These are phyloP conservation scores for Stagonosporopsis chrysanthemi DNA, from an alignment of 2,329 filamentous ascomycete species.

Conservation along the genomic window DNA sequence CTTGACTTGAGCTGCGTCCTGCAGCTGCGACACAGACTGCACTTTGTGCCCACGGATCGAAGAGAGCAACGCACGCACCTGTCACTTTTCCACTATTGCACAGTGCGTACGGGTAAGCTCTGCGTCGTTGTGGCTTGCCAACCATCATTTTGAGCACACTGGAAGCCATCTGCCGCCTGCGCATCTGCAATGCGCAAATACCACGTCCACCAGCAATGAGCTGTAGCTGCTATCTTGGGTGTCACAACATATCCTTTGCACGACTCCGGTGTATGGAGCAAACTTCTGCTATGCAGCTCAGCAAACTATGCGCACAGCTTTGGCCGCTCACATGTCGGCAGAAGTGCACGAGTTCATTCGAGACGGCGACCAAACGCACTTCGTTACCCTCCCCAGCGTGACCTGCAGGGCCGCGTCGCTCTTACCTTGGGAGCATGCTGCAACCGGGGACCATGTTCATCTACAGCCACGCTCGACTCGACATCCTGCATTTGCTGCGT, in stretches of 20 bases:
- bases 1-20: conserved; percentile 10
- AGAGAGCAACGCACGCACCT: conserved; percentile 3
- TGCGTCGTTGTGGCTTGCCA: conserved; percentile 1
- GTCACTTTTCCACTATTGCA: background rate
- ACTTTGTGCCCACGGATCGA: conserved; percentile 1
- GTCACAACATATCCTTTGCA: conserved; percentile 8
- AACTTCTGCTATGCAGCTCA: background rate
- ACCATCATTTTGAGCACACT: conserved; percentile 2
- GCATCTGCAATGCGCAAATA: background rate
- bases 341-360: background rate
- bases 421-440: background rate
- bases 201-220: background rate
- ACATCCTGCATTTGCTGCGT: background rate
- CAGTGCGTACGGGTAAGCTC: conserved; percentile 4
- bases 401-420: background rate
- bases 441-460: background rate
- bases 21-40: conserved; percentile 3
- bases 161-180: conserved; percentile 9
- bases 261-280: background rate
- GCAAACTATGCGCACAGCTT: background rate
- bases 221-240: conserved; percentile 8
- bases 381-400: conserved; percentile 6
- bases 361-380: conserved; percentile 1
- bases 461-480: conserved; percentile 4
- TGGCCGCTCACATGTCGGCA: conserved; percentile 1